Percentiles rank a stretch among this genome's conserved stretches.
Conservation (phyloP, 768 basidiomycete species). For the Antrodiella citrinella region DNA sequence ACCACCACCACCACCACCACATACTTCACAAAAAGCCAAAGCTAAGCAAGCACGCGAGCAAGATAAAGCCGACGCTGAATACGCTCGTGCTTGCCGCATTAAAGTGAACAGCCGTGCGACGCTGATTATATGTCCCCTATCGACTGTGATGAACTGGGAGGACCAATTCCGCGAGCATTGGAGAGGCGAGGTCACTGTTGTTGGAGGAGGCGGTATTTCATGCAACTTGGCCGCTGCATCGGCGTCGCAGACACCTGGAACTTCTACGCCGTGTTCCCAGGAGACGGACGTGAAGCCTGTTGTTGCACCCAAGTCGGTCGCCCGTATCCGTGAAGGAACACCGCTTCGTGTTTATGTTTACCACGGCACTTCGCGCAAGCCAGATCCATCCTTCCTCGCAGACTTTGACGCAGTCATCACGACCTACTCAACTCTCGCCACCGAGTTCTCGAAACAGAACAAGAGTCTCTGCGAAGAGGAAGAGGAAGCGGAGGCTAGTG, state of each 20-base stretch:
- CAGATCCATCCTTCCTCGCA: conserved; percentile 80
- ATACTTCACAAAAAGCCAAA: conserved; percentile 44
- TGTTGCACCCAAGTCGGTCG: conserved; percentile 4
- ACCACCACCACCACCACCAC: too few species aligned
- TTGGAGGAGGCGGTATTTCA: conserved; percentile 64
- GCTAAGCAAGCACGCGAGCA: conserved; percentile 57
- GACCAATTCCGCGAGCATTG: conserved; percentile 98
- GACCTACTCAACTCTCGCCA: conserved; percentile 91
- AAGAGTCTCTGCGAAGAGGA: conserved; percentile 60
- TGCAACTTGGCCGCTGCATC: conserved; percentile 17
- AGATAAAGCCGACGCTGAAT: conserved; percentile 66
- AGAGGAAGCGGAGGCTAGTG: conserved; percentile 54
- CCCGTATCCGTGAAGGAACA: conserved; percentile 22
- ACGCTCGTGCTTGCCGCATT: conserved; percentile 63
- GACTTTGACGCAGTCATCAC: conserved; percentile 98
- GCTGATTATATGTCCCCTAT: conserved; percentile 92
- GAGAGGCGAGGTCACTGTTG: conserved; percentile 77
- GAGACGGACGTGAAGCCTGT: conserved; percentile 6
- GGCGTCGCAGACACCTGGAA: conserved; percentile 16
- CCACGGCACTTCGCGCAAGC: conserved; percentile 83
- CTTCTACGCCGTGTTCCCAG: conserved; percentile 17
- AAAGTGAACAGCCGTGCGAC: conserved; percentile 84
- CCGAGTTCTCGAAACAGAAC: conserved; percentile 88
- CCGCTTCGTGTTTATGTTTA: conserved; percentile 87
- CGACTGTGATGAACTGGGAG: conserved; percentile 98